Evolutionary conservation across 345 rosid species (phyloP), one percentile per base, ranked within the genome.

Genomic region (Stellera chamaejasme): DNA sequence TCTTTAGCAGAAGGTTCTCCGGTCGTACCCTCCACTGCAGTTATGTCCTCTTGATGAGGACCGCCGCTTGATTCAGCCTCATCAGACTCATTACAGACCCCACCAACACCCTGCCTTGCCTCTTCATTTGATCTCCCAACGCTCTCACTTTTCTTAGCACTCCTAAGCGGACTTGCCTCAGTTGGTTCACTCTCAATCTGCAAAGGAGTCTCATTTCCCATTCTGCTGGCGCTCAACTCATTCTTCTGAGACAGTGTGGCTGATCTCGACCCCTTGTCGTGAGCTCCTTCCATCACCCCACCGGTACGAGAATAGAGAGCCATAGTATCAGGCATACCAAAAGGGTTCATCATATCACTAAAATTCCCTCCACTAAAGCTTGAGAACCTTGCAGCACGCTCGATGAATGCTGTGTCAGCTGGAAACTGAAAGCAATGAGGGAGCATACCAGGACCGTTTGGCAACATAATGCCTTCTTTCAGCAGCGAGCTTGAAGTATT

Each of bases 361-460:
- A 88, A 80, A 70, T 73, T 82, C 28, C 95, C 96, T 63, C 86
- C 83, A 51, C 66, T 76, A 59, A 93, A 89, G 52, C 83, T 78
- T 0, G 99, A 93, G 73, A 84, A 82, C 78, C 87, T 73, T n/a
- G 97, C 97, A 0, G 99, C 96, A 54, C 97, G 93, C 81, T 93
- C 97, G 56, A 86, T 88, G 69, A 93, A 88, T 0, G 84, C 96
- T 10, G 96, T 78, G 77, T 88, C 96, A 60, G 95, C 75, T 27
- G 96, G 96, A 57, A 93, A 81, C 79, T 86, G 97, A 60, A 84
- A 76, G 54, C 84, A 73, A 50, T 80, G 84, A 1, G 89, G 82
- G 41, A 86, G 77, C 53, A 75, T 67, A 60, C 82, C 80, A 27
- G 79, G 69, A 0, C 61, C 68, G 69, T 71, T 81, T 6, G 96